Percentiles rank a stretch among this genome's conserved stretches.
Evolutionary conservation across 179 eudicot genomes (phyloP).

Genomic region (Amaranthus tricolor): DNA sequence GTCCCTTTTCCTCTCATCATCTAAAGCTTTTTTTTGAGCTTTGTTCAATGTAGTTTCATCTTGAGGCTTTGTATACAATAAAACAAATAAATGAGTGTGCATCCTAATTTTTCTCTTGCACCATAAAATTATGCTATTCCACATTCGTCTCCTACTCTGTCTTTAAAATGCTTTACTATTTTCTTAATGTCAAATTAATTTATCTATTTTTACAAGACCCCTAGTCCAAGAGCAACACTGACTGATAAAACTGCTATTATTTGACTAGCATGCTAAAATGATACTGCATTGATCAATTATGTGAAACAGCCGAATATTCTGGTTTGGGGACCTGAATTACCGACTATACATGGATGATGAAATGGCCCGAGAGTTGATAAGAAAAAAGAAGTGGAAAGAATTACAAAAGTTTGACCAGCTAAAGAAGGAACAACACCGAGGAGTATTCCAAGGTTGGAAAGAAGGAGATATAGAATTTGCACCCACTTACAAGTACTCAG

Average conservation of each 20-base stretch:
- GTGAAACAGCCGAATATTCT: constrained; percentile 60
- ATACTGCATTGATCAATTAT: not conserved
- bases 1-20: no score
- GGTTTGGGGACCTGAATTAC: constrained; percentile 92
- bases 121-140: no score
- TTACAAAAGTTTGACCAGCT: constrained; percentile 59
- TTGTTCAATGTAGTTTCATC: no score
- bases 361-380: constrained; percentile 52
- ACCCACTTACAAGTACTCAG: constrained; percentile 82
- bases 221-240: not conserved
- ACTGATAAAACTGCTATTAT: not conserved
- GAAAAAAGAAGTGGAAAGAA: constrained; percentile 71
- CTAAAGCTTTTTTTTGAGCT: no score
- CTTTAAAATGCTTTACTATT: no score
- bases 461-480: constrained; percentile 82
- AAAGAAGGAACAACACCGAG: constrained; percentile 58
- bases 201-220: no score
- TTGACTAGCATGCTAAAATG: constrained; percentile 11
- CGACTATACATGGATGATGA: constrained; percentile 57
- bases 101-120: no score
- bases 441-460: constrained; percentile 78
- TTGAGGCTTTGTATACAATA: no score
- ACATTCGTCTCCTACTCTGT: no score
- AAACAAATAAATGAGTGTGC: no score
- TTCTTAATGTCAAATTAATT: no score